A percentile compares a stretch with the other conserved stretches of the same genome.
phyloP scores from a whole-genome alignment of 768 basidiomycete species.

The Boletus tylopilopsis region DNA sequence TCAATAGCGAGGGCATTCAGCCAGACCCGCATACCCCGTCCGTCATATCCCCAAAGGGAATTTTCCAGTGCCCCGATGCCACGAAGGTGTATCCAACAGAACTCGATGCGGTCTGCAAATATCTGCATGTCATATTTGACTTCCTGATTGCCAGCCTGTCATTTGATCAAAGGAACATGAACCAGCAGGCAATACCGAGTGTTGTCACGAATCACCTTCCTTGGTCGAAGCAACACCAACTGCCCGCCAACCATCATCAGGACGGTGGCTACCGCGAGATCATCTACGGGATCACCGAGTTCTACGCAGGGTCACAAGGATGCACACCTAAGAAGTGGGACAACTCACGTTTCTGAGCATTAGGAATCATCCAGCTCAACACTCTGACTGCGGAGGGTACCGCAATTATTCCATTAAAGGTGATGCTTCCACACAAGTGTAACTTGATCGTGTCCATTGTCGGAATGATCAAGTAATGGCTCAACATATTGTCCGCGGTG shows the following conservation, averaged over 20 bases:
- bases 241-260: slow-evolving; percentile 94
- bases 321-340: neutral
- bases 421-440: slow-evolving; percentile 91
- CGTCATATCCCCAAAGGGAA: slow-evolving; percentile 97
- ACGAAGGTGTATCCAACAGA: slow-evolving; percentile 97
- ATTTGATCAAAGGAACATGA: neutral
- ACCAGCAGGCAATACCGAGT: neutral
- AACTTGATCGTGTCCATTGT: slow-evolving; percentile 80
- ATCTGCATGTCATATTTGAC: slow-evolving; percentile 98
- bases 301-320: slow-evolving; percentile 44
- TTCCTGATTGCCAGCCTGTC: slow-evolving; percentile 79
- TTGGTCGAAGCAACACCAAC: slow-evolving; percentile 81
- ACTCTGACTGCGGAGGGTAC: slow-evolving; percentile 81
- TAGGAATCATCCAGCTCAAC: slow-evolving; percentile 96
- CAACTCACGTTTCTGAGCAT: slow-evolving; percentile 82
- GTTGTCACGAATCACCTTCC: slow-evolving; percentile 56
- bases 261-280: slow-evolving; percentile 90
- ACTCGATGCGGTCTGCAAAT: slow-evolving; percentile 94
- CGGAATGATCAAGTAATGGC: slow-evolving; percentile 88
- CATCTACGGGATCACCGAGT: slow-evolving; percentile 90
- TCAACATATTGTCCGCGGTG: slow-evolving; percentile 88
- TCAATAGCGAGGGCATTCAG: slow-evolving; percentile 93
- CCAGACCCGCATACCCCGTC: slow-evolving; percentile 87
- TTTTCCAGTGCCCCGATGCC: slow-evolving; percentile 94
- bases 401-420: slow-evolving; percentile 85